Evolutionary conservation across 257 asterid genomes (phyloP).

Genomic region (Solanum neorickii): DNA sequence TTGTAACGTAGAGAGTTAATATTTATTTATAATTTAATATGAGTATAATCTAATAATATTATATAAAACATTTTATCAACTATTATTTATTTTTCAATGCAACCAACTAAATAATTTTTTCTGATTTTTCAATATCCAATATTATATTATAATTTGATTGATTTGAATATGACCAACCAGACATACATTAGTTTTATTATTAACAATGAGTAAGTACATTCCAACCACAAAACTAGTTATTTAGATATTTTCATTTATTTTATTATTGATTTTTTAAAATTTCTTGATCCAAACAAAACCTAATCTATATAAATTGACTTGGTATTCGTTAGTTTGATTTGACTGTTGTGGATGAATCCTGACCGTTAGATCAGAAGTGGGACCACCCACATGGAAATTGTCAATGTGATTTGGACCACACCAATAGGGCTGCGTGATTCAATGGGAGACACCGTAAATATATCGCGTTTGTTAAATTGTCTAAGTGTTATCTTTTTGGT

Average conservation of each 20-base stretch:
- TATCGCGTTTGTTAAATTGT: too few species aligned
- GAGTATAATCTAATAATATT: too few species aligned
- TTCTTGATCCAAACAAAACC: background rate
- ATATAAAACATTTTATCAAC: too few species aligned
- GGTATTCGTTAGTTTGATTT: background rate
- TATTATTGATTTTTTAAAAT: background rate
- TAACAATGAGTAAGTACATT: background rate
- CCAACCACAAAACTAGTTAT: background rate
- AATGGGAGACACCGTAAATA: background rate
- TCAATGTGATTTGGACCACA: slow-evolving; percentile 5
- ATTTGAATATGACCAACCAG: background rate
- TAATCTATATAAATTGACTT: background rate
- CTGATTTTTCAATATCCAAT: too few species aligned
- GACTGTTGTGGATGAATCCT: background rate
- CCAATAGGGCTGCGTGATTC: background rate
- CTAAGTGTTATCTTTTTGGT: too few species aligned
- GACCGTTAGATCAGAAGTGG: background rate
- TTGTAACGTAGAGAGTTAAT: too few species aligned
- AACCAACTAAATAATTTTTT: background rate
- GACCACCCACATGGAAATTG: background rate
- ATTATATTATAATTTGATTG: too few species aligned
- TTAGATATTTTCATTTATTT: background rate
- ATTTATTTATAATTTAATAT: too few species aligned
- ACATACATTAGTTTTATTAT: background rate
- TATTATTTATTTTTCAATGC: too few species aligned